Evolutionary conservation across 768 basidiomycete genomes (phyloP).

Genomic region (Mycena kentingensis): DNA sequence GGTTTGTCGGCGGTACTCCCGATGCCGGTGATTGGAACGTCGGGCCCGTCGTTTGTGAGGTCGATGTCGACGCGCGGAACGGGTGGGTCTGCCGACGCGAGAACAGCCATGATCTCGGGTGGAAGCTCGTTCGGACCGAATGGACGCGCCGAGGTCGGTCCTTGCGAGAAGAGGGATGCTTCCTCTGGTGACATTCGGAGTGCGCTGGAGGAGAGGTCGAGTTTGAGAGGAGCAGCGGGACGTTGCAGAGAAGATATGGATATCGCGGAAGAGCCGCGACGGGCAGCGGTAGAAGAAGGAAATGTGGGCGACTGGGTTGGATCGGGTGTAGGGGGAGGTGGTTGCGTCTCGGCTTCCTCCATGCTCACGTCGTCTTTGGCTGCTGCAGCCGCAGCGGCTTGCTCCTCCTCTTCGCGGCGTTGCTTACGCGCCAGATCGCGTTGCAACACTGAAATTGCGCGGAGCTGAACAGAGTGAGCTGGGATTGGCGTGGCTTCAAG

Average conservation of each 20-base stretch:
- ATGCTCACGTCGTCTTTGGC: constrained; percentile 19
- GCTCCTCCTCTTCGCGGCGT: constrained; percentile 46
- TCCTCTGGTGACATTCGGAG: constrained; percentile 70
- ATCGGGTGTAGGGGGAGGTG: constrained; percentile 32
- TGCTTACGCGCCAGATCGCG: constrained; percentile 69
- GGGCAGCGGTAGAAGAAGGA: constrained; percentile 29
- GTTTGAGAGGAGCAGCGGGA: constrained; percentile 68
- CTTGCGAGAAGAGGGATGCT: constrained; percentile 55
- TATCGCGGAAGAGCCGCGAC: constrained; percentile 73
- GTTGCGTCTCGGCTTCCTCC: not conserved
- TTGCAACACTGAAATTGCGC: constrained; percentile 70
- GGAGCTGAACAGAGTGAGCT: too few relatives aligned
- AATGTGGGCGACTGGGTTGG: constrained; percentile 34
- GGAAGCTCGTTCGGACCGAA: constrained; percentile 55
- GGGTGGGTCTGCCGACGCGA: constrained; percentile 50
- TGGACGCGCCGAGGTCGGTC: constrained; percentile 74
- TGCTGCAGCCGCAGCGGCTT: constrained; percentile 35
- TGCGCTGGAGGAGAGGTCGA: constrained; percentile 75
- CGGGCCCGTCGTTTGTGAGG: constrained; percentile 46
- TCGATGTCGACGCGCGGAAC: constrained; percentile 63
- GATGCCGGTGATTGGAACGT: constrained; percentile 35
- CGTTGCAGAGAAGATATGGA: constrained; percentile 80
- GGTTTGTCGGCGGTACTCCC: constrained; percentile 79
- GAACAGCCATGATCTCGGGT: constrained; percentile 67
- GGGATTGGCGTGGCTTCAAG: too few relatives aligned